Evolutionary conservation across 140 eudicot genomes (phyloP).

Genomic region (Bidens hawaiensis): DNA sequence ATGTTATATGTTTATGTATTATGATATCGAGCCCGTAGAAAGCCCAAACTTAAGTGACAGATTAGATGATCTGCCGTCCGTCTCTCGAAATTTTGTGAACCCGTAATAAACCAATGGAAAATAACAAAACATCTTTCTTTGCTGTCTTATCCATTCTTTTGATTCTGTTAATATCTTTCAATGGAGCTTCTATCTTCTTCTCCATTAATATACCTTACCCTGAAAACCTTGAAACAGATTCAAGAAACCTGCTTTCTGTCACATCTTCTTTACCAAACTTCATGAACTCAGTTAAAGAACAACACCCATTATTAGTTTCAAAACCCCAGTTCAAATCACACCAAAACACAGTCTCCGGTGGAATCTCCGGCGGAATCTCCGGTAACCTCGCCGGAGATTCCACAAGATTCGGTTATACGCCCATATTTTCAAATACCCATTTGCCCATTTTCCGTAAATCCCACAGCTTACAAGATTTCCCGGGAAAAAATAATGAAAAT

Average conservation of each 20-base stretch:
- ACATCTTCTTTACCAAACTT: conserved; percentile 40
- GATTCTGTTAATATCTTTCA: conserved; percentile 46
- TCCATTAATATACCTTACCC: conserved; percentile 33
- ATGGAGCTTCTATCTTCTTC: conserved; percentile 54
- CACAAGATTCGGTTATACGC: conserved; percentile 12
- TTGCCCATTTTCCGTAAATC: conserved; percentile 48
- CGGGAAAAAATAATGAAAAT: conserved; percentile 7
- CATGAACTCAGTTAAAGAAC: conserved; percentile 40
- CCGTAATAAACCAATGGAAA: conserved; percentile 29
- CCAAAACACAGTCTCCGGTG: conserved; percentile 14
- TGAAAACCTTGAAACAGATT: conserved; percentile 46
- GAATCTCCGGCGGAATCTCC: background rate
- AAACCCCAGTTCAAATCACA: conserved; percentile 20
- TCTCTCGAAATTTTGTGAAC: too few relatives aligned
- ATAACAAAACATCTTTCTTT: conserved; percentile 42
- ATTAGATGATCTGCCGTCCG: too few relatives aligned
- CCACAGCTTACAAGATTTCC: conserved; percentile 32
- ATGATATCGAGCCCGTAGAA: too few relatives aligned
- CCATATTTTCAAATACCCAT: conserved; percentile 30
- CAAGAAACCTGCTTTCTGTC: conserved; percentile 48
- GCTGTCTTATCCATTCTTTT: conserved; percentile 48
- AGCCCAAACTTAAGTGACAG: too few relatives aligned
- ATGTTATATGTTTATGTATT: too few relatives aligned
- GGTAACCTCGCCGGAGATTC: conserved; percentile 16
- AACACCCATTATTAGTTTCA: conserved; percentile 30